Base-by-base conservation (phyloP, 2,329 filamentous ascomycete genomes). In the Botrytis cinerea region DNA sequence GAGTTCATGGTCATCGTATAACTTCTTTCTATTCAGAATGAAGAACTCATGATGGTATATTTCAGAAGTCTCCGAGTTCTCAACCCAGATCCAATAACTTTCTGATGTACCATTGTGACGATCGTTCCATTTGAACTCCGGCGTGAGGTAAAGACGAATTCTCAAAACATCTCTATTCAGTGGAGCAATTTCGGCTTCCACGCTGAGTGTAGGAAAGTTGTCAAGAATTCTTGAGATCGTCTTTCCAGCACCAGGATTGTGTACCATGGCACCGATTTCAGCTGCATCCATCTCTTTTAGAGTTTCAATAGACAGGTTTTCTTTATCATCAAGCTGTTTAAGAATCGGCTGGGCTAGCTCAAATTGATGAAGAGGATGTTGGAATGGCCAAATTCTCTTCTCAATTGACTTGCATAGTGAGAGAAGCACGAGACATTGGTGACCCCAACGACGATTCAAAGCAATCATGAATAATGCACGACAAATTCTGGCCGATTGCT, bases 1-100 rank as follows among this genome's bases (percentile, higher is more conserved):
- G 66, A 99, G 88, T 83, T 99, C 96, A 78, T 99, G 96, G n/a
- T 96, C 93, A 81, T 98, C 95, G 77, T 97, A 90, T 3, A 99
- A 86, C 85, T 97, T 98, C 82, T 90, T 93, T 76, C 94, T 88
- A 75, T 90, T 97, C 9, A 99, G 87, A 73, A 99, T 96, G 83
- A 99, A 98, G 83, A 92, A 98, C 81, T 99, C 96, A 77, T 98
- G 93, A 79, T 99, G 96, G 79, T 97, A 98, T 59, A 99, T 98
- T 82, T 98, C 95, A 0, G 94, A 95, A 0, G 95, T 98, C 79
- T 98, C 96, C 0, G 95, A 98, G 81, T 98, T 97, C 82, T 99
- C 96, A 4, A 99, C 95, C 97, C 96, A 99, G 73, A 99, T 92
- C 88, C 97, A 99, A 84, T 97, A 99, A 6, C 95, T 95, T 80